Evolutionary conservation across 2,329 filamentous ascomycete species (phyloP).

Genomic region (Fusarium coffeatum): DNA sequence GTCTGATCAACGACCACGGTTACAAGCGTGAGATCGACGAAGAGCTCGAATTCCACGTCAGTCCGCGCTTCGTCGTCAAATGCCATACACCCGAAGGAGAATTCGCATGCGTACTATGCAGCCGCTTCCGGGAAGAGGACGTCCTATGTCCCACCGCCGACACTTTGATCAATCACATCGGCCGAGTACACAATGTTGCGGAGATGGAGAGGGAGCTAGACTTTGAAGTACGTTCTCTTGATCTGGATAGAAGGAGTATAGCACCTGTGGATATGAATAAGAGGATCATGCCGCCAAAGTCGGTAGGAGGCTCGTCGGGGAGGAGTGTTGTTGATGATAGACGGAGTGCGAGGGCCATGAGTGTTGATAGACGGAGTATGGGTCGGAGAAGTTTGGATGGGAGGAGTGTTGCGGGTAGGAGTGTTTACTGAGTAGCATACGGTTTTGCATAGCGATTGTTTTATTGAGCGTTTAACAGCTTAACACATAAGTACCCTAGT

Average conservation of each 20-base stretch:
- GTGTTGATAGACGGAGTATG: conserved; percentile 22
- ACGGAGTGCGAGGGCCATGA: conserved; percentile 21
- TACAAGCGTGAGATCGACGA: conserved; percentile 40
- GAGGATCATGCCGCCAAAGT: conserved; percentile 18
- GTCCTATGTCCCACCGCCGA: conserved; percentile 37
- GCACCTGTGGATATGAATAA: conserved; percentile 12
- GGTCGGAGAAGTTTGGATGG: conserved; percentile 6
- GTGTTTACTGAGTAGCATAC: background rate
- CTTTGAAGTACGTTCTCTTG: conserved; percentile 30
- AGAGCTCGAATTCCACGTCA: conserved; percentile 39
- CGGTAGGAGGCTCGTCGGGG: background rate
- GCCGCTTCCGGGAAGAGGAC: conserved; percentile 35
- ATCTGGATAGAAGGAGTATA: conserved; percentile 14
- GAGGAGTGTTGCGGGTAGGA: background rate
- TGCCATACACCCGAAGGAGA: conserved; percentile 42
- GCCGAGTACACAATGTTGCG: conserved; percentile 23
- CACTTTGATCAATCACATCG: conserved; percentile 37
- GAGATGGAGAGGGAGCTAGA: conserved; percentile 43
- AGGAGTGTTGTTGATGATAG: background rate
- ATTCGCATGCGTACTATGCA: conserved; percentile 42
- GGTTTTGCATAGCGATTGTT: conserved; percentile 21
- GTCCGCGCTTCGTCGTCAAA: conserved; percentile 42
- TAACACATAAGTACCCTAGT: background rate
- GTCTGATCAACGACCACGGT: conserved; percentile 22
- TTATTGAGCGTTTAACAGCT: background rate